Base-by-base conservation (phyloP, 345 rosid genomes). In the Ceriops tagal region DNA sequence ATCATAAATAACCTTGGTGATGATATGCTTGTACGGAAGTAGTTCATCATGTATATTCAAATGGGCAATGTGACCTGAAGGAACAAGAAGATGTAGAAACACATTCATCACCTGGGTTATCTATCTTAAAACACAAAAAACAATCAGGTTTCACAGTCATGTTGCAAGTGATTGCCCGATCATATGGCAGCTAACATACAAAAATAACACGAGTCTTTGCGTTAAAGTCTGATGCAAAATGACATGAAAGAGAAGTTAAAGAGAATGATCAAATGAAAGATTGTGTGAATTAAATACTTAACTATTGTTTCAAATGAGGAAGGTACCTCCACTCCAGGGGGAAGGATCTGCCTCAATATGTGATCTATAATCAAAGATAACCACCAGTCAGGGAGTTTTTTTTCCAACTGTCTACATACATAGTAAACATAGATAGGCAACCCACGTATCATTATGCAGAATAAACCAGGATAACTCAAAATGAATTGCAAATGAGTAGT, bases 41-140 rank as follows among this genome's bases (percentile, higher is more conserved):
- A 91, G 79, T 72, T 89, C 93, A 51, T 88, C 90, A n/a, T 88
- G 96, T 62, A 93, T 82, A 80, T 93, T 93, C 65, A 93, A 80
- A 80, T 93, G 98, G 47, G 98, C 98, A 71, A 91, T 71, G 53
- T 91, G 98, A 73, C 98, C 98, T 93, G 97, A 81, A 88, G 60
- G 51, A 57, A 22, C 46, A 68, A 34, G 66, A 68, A 43, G 46
- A 71, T 67, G 58, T 55, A 68, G 68, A 65, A 78, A 76, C 66
- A 28, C 6, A 32, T 69, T 68, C 26, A 57, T 64, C 71, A 66
- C 30, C 53, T 19, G 64, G 66, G 57, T 51, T 46, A 43, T 34
- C 8, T 30, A 39, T 30, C 53, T 31, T 9, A 53, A 62, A 26
- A 67, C 24, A 70, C 32, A 43, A 30, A 65, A 63, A 65, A 53